These are phyloP conservation scores for Sinapis alba DNA, from an alignment of 441 rosid species.

Conservation along the genomic window DNA sequence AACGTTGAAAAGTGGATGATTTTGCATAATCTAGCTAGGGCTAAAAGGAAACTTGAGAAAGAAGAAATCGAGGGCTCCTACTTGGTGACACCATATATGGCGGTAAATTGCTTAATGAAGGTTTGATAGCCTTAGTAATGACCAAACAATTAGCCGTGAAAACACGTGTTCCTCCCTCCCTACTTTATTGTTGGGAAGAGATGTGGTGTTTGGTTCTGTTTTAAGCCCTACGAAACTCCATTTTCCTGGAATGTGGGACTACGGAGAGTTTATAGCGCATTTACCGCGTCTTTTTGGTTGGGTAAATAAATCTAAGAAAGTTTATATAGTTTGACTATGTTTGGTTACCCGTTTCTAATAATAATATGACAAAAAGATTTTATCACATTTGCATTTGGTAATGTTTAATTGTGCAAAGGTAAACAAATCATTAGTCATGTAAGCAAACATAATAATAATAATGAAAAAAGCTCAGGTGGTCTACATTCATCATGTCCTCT, in stretches of 20 bases:
- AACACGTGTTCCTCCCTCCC: constrained; percentile 8
- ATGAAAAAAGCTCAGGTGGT: neutral
- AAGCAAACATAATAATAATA: constrained; percentile 17
- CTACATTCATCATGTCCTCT: constrained; percentile 24
- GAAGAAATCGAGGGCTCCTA: constrained; percentile 23
- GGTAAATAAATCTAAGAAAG: neutral
- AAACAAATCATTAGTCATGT: constrained; percentile 10
- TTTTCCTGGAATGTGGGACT: neutral
- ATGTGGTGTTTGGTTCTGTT: constrained; percentile 5
- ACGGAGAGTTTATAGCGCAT: neutral
- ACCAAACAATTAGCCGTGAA: neutral
- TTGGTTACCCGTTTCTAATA: constrained; percentile 3
- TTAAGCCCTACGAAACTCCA: neutral
- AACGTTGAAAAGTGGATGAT: constrained; percentile 12
- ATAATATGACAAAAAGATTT: neutral
- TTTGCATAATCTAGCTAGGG: constrained; percentile 1
- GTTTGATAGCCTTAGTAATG: neutral
- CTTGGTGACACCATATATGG: neutral
- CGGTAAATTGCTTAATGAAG: neutral
- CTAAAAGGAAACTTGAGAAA: constrained; percentile 27
- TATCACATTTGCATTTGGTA: constrained; percentile 19
- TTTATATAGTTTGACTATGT: neutral
- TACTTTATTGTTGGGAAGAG: neutral
- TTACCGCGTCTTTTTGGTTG: neutral
- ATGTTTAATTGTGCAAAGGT: constrained; percentile 24